These are phyloP conservation scores for Phytophthora multivora DNA, from an alignment of 352 stramenopile genomes.

Conservation along the genomic window DNA sequence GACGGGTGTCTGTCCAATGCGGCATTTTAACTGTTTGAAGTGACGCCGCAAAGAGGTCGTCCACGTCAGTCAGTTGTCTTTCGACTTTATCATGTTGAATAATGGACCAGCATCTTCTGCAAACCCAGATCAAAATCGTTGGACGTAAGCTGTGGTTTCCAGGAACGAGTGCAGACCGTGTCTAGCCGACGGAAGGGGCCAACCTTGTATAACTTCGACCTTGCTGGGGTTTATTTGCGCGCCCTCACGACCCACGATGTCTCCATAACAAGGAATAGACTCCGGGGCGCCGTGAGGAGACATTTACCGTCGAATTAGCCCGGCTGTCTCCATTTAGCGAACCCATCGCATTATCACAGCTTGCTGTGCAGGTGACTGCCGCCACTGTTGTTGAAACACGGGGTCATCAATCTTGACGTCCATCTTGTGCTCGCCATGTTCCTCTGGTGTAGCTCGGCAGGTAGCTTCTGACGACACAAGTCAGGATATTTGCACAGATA, in stretches of 20 bases:
- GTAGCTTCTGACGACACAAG: slow-evolving; percentile 1
- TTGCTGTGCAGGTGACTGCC: neutral
- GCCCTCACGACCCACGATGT: neutral
- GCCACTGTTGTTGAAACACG: neutral
- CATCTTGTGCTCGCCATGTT: neutral
- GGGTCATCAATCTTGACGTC: neutral
- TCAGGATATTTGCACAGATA: slow-evolving; percentile 7
- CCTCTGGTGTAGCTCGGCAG: neutral
- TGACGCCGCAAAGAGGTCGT: neutral
- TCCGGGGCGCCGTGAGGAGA: slow-evolving; percentile 1
- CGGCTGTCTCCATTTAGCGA: neutral
- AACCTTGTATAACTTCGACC: neutral
- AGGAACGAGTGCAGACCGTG: neutral
- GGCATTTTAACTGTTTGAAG: neutral
- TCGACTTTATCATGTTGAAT: neutral
- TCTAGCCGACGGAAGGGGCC: neutral
- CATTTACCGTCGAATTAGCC: neutral
- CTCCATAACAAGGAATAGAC: neutral
- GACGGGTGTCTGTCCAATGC: neutral
- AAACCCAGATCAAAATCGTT: neutral
- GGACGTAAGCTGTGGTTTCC: neutral
- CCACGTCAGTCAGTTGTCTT: neutral
- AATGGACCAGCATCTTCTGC: neutral
- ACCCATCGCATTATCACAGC: slow-evolving; percentile 1
- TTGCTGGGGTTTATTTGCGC: neutral